A percentile compares a stretch with the other conserved stretches of the same genome.
These are phyloP conservation scores for Chlorophyllum brunneum DNA, from an alignment of 768 basidiomycete species.

Conservation along the genomic window DNA sequence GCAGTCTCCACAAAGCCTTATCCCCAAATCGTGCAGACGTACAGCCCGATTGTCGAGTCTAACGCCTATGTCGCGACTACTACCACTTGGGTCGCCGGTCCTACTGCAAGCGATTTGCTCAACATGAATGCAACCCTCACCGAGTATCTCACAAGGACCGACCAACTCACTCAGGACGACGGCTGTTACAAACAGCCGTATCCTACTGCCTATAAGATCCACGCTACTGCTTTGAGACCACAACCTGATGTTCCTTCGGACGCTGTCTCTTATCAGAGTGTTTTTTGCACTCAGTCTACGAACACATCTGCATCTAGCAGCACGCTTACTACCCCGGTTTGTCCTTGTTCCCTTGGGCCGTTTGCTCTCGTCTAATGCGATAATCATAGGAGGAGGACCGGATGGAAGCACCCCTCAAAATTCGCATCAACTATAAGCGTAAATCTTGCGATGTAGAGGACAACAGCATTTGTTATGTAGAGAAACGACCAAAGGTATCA, in stretches of 20 bases:
- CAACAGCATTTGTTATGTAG: conserved; percentile 17
- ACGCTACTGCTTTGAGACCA: background rate
- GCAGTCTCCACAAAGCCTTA: conserved; percentile 18
- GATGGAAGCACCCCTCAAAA: conserved; percentile 19
- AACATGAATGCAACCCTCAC: background rate
- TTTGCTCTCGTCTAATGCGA: no score
- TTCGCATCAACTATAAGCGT: conserved; percentile 36
- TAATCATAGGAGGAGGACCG: conserved; percentile 9
- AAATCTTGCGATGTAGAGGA: conserved; percentile 19
- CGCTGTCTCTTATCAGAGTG: background rate
- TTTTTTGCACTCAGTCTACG: background rate
- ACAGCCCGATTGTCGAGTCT: conserved; percentile 1
- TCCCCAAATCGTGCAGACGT: conserved; percentile 1
- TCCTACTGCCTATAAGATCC: background rate
- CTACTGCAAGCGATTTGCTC: background rate
- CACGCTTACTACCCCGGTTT: background rate
- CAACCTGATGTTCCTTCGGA: conserved; percentile 3
- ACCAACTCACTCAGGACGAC: background rate
- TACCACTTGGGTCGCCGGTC: background rate
- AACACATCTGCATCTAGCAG: background rate
- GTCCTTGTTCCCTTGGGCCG: conserved; percentile 15
- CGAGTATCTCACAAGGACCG: background rate
- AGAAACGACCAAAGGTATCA: conserved; percentile 39
- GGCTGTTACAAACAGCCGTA: background rate
- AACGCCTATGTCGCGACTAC: background rate